Evolutionary conservation across 106 monocot species (phyloP), one percentile per base, ranked within the genome.

Genomic region (Amphibolis antarctica): DNA sequence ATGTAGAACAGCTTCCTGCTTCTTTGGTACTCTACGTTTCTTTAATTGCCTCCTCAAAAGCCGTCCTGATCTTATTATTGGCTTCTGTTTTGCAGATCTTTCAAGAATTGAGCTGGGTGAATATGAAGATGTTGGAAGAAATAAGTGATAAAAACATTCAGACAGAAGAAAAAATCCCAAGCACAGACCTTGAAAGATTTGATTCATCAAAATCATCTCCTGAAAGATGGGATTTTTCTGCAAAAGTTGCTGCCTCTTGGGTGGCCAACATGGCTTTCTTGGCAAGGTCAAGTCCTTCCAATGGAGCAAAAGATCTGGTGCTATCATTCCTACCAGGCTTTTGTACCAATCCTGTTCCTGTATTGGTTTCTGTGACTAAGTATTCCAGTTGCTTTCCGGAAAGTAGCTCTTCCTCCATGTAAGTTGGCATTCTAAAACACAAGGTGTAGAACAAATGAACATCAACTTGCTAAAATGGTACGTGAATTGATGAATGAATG

Each of bases 261-360:
- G 86, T 69, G 25, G 83, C 83, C 42, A 75, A 66, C 78, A 83
- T 65, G 50, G 91, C 86, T 64, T 53, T 69, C 42, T 66, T 83
- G 59, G 86, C 91, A 75, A 86, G 83, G 15, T 59, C 53, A 66
- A 86, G 77, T 65, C 59, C 79, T 60, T 78, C 76, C 1, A 44
- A 63, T 28, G 79, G 69, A 43, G 28, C 26, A 9, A 75, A 28
- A 63, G 22, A 31, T 28, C 64, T 46, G 24, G 44, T 0, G 48
- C 24, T 49, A 64, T 66, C 29, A 29, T 75, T 59, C 27, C 66
- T 55, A n/a, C 19, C 23, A 53, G 31, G 27, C 5, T 7, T 9
- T 11, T 75, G 17, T 56, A 29, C 26, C 66, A 27, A 42, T 9
- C 3, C 27, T 36, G 36, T 36, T 2, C 7, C 36, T 4, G 36